phyloP scores from a whole-genome alignment of 2,329 filamentous ascomycete genomes.

The Stylonectria norvegica region DNA sequence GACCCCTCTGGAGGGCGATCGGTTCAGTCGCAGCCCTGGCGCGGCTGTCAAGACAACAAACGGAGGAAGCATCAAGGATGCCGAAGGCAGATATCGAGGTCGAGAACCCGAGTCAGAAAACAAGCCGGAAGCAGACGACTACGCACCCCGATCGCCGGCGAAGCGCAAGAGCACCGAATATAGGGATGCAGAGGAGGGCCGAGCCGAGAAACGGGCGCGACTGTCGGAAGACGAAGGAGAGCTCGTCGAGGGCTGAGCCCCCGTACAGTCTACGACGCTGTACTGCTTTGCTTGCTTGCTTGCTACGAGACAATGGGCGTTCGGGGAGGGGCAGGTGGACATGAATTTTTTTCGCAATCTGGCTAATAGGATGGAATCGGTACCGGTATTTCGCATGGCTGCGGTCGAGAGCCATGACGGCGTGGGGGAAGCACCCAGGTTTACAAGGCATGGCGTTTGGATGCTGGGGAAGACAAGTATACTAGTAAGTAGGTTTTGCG shows the following conservation, averaged over 20 bases:
- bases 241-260: constrained; percentile 36
- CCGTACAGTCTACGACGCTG: neutral
- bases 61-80: constrained; percentile 35
- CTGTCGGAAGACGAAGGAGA: constrained; percentile 50
- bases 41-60: constrained; percentile 40
- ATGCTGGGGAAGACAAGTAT: constrained; percentile 19
- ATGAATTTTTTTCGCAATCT: constrained; percentile 9
- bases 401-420: constrained; percentile 15
- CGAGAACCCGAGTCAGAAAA: constrained; percentile 32
- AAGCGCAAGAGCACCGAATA: constrained; percentile 44
- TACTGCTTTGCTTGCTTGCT: neutral
- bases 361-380: constrained; percentile 17
- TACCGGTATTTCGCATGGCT: constrained; percentile 17
- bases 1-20: constrained; percentile 47
- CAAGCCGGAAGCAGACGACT: constrained; percentile 31
- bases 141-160: constrained; percentile 34
- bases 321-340: constrained; percentile 2
- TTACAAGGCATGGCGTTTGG: constrained; percentile 26
- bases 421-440: constrained; percentile 16
- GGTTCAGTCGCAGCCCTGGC: constrained; percentile 50
- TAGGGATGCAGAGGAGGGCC: constrained; percentile 30
- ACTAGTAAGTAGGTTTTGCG: constrained; percentile 16
- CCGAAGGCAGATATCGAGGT: constrained; percentile 29
- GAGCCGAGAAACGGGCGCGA: constrained; percentile 43
- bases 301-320: neutral